Percentiles rank a stretch among this genome's conserved stretches.
phyloP scores from a whole-genome alignment of 2,329 filamentous ascomycete species.

The Colletotrichum abscissum region DNA sequence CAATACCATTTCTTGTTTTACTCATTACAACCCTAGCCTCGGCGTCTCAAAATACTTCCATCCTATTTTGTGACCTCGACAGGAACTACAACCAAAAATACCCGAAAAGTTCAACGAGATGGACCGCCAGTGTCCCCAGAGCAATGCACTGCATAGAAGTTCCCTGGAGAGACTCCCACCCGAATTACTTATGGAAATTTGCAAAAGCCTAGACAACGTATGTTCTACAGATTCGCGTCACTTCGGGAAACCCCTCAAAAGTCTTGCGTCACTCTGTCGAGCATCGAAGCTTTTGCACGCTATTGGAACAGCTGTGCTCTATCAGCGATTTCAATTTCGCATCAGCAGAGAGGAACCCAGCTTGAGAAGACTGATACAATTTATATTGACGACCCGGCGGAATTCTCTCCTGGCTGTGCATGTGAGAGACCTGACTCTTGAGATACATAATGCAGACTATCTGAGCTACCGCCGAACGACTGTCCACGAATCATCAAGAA shows the following conservation, averaged over 20 bases:
- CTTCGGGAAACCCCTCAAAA: not conserved
- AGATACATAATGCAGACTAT: too few species aligned
- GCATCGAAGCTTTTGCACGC: not conserved
- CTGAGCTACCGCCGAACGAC: too few species aligned
- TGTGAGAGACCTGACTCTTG: too few species aligned
- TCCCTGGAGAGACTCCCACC: not conserved
- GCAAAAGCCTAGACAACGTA: not conserved
- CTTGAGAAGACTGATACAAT: not conserved
- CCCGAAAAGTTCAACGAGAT: not conserved
- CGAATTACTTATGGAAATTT: not conserved
- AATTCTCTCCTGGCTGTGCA: not conserved
- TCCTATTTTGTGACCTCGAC: not conserved
- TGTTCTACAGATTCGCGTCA: too few species aligned
- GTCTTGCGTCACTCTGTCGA: not conserved
- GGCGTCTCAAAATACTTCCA: not conserved
- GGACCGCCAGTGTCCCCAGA: not conserved
- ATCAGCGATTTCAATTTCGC: not conserved
- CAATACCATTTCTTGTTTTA: not conserved
- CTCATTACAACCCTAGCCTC: too few species aligned
- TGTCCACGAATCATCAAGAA: too few species aligned
- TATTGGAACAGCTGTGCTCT: not conserved
- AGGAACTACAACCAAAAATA: not conserved
- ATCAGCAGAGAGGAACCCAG: not conserved
- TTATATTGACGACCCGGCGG: not conserved
- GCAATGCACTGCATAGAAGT: not conserved